Conservation (phyloP, 768 basidiomycete genomes). For the Tylopilus plumbeoviolaceoides region DNA sequence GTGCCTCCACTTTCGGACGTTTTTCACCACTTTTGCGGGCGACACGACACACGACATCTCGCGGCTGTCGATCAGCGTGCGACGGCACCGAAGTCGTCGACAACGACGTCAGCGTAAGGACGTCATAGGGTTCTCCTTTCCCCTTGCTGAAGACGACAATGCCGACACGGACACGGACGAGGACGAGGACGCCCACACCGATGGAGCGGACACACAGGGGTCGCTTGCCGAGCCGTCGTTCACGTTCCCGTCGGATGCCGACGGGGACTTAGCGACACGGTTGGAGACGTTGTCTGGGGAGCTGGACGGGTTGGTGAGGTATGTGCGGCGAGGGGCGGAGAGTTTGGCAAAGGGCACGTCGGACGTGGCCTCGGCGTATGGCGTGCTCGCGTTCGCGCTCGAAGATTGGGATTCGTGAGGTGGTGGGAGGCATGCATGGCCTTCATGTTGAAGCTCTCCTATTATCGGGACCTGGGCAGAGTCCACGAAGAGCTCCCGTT, state of each 20-base stretch:
- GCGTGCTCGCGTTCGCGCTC: slow-evolving; percentile 67
- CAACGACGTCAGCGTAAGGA: slow-evolving; percentile 52
- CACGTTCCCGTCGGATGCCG: slow-evolving; percentile 38
- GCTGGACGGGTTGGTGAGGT: slow-evolving; percentile 66
- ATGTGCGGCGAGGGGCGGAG: slow-evolving; percentile 66
- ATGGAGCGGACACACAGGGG: slow-evolving; percentile 7
- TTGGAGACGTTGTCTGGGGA: slow-evolving; percentile 66
- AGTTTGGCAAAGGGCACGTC: slow-evolving; percentile 58
- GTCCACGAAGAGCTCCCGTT: too few species aligned
- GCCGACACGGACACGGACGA: slow-evolving; percentile 33
- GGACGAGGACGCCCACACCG: slow-evolving; percentile 25
- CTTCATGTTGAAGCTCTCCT: too few species aligned
- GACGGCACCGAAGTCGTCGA: slow-evolving; percentile 58
- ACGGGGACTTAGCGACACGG: slow-evolving; percentile 44
- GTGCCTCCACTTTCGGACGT: slow-evolving; percentile 62
- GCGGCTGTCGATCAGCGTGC: slow-evolving; percentile 47
- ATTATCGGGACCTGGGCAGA: too few species aligned
- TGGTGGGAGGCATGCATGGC: too few species aligned
- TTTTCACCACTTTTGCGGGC: slow-evolving; percentile 57
- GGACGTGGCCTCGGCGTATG: slow-evolving; percentile 61
- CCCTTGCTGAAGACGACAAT: slow-evolving; percentile 25
- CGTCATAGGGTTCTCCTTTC: slow-evolving; percentile 40
- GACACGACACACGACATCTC: slow-evolving; percentile 57
- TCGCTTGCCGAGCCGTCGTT: slow-evolving; percentile 35
- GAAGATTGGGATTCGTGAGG: slow-evolving; percentile 67